Percentiles rank a stretch among this genome's conserved stretches.
These are phyloP conservation scores for Brassica nigra DNA, from an alignment of 345 rosid species.

Conservation along the genomic window DNA sequence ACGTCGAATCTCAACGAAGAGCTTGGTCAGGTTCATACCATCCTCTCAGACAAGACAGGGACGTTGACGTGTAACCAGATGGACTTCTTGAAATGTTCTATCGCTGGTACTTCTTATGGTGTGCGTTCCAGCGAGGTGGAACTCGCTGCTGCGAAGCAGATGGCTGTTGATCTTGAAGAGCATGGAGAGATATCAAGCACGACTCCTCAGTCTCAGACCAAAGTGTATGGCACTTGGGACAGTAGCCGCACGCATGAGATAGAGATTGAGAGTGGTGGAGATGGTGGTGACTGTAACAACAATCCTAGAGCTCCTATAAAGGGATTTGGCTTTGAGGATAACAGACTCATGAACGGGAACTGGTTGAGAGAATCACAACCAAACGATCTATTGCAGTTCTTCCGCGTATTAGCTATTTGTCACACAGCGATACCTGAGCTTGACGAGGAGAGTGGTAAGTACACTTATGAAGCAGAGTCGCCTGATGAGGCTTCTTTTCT, in stretches of 20 bases:
- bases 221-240: constrained; percentile 46
- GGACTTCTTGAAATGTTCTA: constrained; percentile 83
- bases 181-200: constrained; percentile 45
- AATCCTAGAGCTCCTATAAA: constrained; percentile 56
- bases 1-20: constrained; percentile 81
- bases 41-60: constrained; percentile 81
- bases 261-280: constrained; percentile 65
- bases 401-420: constrained; percentile 68
- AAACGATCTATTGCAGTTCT: constrained; percentile 59
- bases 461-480: constrained; percentile 83
- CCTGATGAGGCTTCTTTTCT: constrained; percentile 84
- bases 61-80: constrained; percentile 85
- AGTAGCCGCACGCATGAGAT: constrained; percentile 57
- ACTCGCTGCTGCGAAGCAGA: constrained; percentile 59
- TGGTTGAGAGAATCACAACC: constrained; percentile 55
- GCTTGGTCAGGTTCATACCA: constrained; percentile 76
- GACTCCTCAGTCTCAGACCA: constrained; percentile 41
- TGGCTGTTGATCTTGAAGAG: constrained; percentile 53
- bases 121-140: constrained; percentile 59
- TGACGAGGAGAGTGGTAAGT: constrained; percentile 51
- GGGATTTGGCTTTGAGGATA: constrained; percentile 72
- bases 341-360: constrained; percentile 55
- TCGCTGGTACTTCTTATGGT: constrained; percentile 73
- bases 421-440: constrained; percentile 70
- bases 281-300: constrained; percentile 42